Percentiles rank a stretch among this genome's conserved stretches.
These are phyloP conservation scores for Sonneratia caseolaris DNA, from an alignment of 345 rosid species.

Conservation along the genomic window DNA sequence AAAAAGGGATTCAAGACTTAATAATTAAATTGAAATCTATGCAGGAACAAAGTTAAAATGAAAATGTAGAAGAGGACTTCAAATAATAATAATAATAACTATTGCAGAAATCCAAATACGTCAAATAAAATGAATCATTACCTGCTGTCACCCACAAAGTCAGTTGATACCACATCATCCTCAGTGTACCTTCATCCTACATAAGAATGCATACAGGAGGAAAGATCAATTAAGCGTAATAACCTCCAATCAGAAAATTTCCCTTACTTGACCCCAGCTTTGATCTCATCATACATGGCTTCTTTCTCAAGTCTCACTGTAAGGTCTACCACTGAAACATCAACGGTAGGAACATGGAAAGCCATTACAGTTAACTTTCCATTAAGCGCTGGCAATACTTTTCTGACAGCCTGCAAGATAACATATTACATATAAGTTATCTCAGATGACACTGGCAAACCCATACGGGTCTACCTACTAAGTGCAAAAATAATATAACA, in stretches of 20 bases:
- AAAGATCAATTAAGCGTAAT: background rate
- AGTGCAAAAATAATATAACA: background rate
- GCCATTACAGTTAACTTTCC: slow-evolving; percentile 59
- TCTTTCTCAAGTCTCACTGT: slow-evolving; percentile 56
- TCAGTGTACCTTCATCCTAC: too few relatives aligned
- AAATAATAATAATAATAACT: too few relatives aligned
- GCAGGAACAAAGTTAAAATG: too few relatives aligned
- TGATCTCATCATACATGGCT: slow-evolving; percentile 48
- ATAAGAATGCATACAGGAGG: too few relatives aligned
- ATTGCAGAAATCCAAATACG: too few relatives aligned
- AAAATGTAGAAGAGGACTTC: too few relatives aligned
- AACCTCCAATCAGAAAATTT: background rate
- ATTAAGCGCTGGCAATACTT: slow-evolving; percentile 46
- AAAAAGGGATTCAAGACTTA: too few relatives aligned
- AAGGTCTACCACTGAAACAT: slow-evolving; percentile 67
- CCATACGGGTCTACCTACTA: background rate
- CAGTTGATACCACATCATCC: too few relatives aligned
- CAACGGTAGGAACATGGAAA: slow-evolving; percentile 49
- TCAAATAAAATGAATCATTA: too few relatives aligned
- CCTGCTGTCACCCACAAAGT: too few relatives aligned
- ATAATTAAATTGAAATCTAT: too few relatives aligned
- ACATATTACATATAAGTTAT: background rate
- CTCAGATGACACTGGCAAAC: background rate
- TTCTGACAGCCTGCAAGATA: slow-evolving; percentile 45
- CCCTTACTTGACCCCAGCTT: slow-evolving; percentile 47